These are phyloP conservation scores for Wickerhamomyces mucosus DNA, from an alignment of 805 yeast species.

Conservation along the genomic window DNA sequence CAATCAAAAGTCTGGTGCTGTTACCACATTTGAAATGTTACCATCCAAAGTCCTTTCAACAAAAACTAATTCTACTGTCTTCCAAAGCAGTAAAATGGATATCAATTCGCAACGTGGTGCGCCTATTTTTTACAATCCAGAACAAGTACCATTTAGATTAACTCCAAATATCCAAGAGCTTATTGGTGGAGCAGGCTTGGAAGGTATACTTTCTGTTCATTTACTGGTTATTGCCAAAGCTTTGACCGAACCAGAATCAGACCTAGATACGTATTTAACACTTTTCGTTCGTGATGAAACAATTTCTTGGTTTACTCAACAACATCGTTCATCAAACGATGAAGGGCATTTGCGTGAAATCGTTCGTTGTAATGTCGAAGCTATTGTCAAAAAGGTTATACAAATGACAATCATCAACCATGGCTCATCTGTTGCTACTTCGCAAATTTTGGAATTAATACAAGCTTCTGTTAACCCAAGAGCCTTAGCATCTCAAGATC, in stretches of 20 bases:
- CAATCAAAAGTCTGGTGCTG: conserved; percentile 73
- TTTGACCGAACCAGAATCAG: conserved; percentile 84
- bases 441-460: conserved; percentile 80
- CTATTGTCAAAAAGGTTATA: conserved; percentile 67
- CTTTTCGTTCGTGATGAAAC: conserved; percentile 94
- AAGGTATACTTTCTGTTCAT: conserved; percentile 82
- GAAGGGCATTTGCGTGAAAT: conserved; percentile 80
- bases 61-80: conserved; percentile 27
- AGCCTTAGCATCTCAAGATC: conserved; percentile 83
- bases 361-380: conserved; percentile 80
- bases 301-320: conserved; percentile 86
- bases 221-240: conserved; percentile 82
- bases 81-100: conserved; percentile 28
- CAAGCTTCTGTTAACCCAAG: conserved; percentile 94
- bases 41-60: conserved; percentile 68
- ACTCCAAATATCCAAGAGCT: conserved; percentile 93
- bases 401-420: conserved; percentile 60
- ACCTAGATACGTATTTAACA: conserved; percentile 84
- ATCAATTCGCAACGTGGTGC: conserved; percentile 23
- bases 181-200: conserved; percentile 90
- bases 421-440: conserved; percentile 62
- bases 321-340: conserved; percentile 74
- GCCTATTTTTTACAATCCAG: conserved; percentile 86
- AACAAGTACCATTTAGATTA: conserved; percentile 90
- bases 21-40: conserved; percentile 92